Base-by-base conservation (phyloP, 169 alveolate species). In the Miamiensis avidus region DNA sequence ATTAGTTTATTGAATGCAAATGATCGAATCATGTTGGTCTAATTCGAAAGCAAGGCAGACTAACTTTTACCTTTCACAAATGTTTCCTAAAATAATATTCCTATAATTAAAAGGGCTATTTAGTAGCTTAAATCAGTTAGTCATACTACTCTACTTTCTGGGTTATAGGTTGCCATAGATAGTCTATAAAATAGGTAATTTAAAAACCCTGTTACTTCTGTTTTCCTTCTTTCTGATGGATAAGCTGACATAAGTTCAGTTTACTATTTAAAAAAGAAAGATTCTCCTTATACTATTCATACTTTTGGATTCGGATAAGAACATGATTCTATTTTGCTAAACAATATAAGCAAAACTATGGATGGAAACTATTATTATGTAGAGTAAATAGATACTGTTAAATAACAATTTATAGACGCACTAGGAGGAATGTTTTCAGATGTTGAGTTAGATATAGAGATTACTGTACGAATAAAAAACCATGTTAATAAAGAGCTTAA, bases 281-380 rank as follows among this genome's bases (percentile, higher is more conserved):
- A 34, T 34, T 77, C 30, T 25, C 79, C 74, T 0, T 89, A 85
- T 34, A 78, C 92, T 33, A 78, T 90, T 0, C 94, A 92, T 79
- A 78, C 92, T 25, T 89, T 92, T 65, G 96, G 96, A 64, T 92
- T 74, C 86, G 96, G 96, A 34, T 25, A 75, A 28, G 91, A 81
- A 72, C 96, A 92, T 82, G 94, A 92, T 73, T 89, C 93, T 26
- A 82, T 79, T 32, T 78, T 92, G 11, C 78, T 92, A 89, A 86
- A 76, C 64, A 30, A 88, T 65, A 83, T 92, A 49, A 83, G 93
- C 32, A 76, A 84, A 65, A 34, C 85, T 31, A 89, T 89, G 64
- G 84, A 89, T 75, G 96, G 96, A 16, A 87, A 90, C 25, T 92
- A 90, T 86, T 92, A 89, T 88, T 88, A 76, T 82, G 85, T 92